Conservation (phyloP, 2,329 filamentous ascomycete species). For the Penicillium sp. region DNA sequence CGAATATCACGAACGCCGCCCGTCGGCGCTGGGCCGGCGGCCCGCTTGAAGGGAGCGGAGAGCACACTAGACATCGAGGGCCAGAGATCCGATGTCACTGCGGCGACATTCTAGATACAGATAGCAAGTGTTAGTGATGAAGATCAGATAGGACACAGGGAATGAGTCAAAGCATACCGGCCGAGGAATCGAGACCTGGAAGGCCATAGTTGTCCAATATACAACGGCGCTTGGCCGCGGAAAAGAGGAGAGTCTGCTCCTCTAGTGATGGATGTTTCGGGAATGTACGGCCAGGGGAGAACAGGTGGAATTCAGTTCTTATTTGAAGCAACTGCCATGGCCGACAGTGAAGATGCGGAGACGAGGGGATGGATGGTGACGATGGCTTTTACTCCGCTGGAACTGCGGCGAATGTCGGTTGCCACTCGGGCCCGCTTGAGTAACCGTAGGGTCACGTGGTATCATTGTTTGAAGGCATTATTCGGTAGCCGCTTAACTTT, state of each 20-base stretch:
- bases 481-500: not conserved
- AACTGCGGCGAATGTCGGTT: conserved; percentile 44
- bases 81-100: conserved; percentile 52
- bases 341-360: conserved; percentile 25
- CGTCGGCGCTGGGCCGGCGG: conserved; percentile 33
- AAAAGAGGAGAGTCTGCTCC: conserved; percentile 28
- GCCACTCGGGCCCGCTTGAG: conserved; percentile 33
- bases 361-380: conserved; percentile 25
- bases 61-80: conserved; percentile 51
- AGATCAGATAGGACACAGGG: not conserved
- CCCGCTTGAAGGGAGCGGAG: conserved; percentile 44
- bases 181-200: conserved; percentile 55
- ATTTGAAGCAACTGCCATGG: conserved; percentile 34
- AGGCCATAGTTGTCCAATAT: conserved; percentile 55
- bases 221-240: conserved; percentile 48
- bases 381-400: conserved; percentile 32
- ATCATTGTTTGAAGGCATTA: not conserved
- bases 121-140: conserved; percentile 21
- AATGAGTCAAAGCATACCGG: conserved; percentile 47
- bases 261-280: conserved; percentile 4
- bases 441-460: conserved; percentile 38
- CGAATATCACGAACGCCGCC: conserved; percentile 20
- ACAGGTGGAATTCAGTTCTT: conserved; percentile 16
- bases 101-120: conserved; percentile 51
- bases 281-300: conserved; percentile 9